A percentile compares a stretch with the other conserved stretches of the same genome.
phyloP scores from a whole-genome alignment of 108 stramenopile genomes.

The Skeletonema tropicum region DNA sequence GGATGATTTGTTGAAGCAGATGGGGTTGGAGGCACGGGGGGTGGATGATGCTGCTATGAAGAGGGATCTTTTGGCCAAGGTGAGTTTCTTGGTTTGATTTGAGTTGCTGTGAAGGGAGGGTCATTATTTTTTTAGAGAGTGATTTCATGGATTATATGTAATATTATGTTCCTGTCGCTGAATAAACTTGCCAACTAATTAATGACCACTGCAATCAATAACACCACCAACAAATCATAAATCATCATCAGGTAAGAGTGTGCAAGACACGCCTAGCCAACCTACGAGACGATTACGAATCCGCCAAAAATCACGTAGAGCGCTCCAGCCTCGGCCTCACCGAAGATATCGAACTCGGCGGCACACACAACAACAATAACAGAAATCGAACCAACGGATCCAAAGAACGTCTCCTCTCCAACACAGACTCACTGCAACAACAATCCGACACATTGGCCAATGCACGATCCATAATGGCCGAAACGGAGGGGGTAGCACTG shows the following conservation, averaged over 20 bases:
- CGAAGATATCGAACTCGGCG: slow-evolving; percentile 3
- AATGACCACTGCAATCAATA: neutral
- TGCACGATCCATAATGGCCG: slow-evolving; percentile 90
- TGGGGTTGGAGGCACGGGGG: slow-evolving; percentile 93
- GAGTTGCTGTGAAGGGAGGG: too few species aligned
- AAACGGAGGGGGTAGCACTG: slow-evolving; percentile 92
- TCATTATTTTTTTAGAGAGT: neutral
- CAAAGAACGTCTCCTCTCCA: slow-evolving; percentile 63
- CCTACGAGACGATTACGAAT: slow-evolving; percentile 63
- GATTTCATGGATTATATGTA: too few species aligned
- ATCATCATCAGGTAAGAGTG: slow-evolving; percentile 29
- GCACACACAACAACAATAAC: slow-evolving; percentile 9
- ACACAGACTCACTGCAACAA: slow-evolving; percentile 69
- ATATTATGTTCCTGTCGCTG: too few species aligned
- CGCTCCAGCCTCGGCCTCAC: slow-evolving; percentile 28
- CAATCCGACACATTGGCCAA: slow-evolving; percentile 91
- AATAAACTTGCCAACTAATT: slow-evolving; percentile 6
- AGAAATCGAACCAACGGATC: slow-evolving; percentile 6
- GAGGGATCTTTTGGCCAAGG: slow-evolving; percentile 76
- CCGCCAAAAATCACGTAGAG: slow-evolving; percentile 41
- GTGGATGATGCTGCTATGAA: slow-evolving; percentile 67
- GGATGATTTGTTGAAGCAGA: slow-evolving; percentile 89
- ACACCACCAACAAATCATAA: neutral
- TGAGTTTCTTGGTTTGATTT: slow-evolving; percentile 34
- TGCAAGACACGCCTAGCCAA: slow-evolving; percentile 48